A percentile compares a stretch with the other conserved stretches of the same genome.
These are phyloP conservation scores for Chaetomium globosum DNA, from an alignment of 2,329 filamentous ascomycete species.

Conservation along the genomic window DNA sequence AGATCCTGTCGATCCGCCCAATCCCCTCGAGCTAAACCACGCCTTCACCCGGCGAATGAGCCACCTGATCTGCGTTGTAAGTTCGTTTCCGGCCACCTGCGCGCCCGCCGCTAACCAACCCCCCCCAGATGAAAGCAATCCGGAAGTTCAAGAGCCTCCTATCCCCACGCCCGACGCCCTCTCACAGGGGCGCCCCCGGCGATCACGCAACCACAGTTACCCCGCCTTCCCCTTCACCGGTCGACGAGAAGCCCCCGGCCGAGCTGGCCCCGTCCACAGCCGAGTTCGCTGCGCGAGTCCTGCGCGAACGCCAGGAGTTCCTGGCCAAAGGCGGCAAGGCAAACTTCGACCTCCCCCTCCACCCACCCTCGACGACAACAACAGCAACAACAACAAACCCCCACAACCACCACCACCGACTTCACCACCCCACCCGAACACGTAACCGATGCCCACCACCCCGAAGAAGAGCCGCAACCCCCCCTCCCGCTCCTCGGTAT, in stretches of 20 bases:
- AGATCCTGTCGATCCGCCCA: slow-evolving; percentile 77
- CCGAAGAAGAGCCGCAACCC: slow-evolving; percentile 44
- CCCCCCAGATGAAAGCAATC: slow-evolving; percentile 75
- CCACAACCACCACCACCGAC: slow-evolving; percentile 58
- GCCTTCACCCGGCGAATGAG: slow-evolving; percentile 91
- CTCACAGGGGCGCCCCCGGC: background rate
- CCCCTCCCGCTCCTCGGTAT: slow-evolving; percentile 71
- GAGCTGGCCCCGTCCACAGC: slow-evolving; percentile 43
- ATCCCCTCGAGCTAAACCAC: slow-evolving; percentile 84
- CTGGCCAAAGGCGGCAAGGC: slow-evolving; percentile 36
- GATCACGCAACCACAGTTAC: background rate
- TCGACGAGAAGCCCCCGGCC: slow-evolving; percentile 27
- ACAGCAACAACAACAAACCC: slow-evolving; percentile 42
- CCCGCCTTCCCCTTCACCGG: slow-evolving; percentile 25
- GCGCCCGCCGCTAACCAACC: slow-evolving; percentile 8
- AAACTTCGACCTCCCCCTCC: slow-evolving; percentile 15
- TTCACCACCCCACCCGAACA: slow-evolving; percentile 43
- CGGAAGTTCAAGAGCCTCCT: slow-evolving; percentile 82
- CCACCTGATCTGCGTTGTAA: slow-evolving; percentile 79
- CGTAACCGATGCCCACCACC: slow-evolving; percentile 42
- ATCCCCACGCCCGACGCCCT: background rate
- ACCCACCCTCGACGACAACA: background rate
- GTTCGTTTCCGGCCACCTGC: slow-evolving; percentile 1
- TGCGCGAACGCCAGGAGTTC: slow-evolving; percentile 52
- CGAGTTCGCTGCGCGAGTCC: slow-evolving; percentile 54